Percentiles rank a stretch among this genome's conserved stretches.
Conservation (phyloP, 768 basidiomycete genomes). For the Postia placenta region DNA sequence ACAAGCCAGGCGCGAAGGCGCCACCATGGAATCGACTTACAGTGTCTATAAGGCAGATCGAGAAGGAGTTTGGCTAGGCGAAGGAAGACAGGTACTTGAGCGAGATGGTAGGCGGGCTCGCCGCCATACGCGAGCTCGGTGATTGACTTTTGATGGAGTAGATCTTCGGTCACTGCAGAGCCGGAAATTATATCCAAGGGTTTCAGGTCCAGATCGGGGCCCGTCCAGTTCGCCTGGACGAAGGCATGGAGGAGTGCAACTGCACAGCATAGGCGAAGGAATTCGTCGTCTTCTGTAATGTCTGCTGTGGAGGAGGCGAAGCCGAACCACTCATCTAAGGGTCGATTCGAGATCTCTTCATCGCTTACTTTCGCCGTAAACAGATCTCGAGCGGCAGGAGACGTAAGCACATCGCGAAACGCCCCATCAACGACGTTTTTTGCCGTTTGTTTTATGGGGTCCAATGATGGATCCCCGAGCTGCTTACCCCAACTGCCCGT, state of each 20-base stretch:
- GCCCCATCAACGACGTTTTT: slow-evolving; percentile 54
- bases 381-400: slow-evolving; percentile 27
- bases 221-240: slow-evolving; percentile 94
- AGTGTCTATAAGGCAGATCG: slow-evolving; percentile 39
- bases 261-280: slow-evolving; percentile 56
- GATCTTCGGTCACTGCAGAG: slow-evolving; percentile 34
- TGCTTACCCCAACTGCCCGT: slow-evolving; percentile 36
- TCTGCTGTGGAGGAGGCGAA: slow-evolving; percentile 24
- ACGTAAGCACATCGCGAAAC: slow-evolving; percentile 44
- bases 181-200: slow-evolving; percentile 33
- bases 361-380: slow-evolving; percentile 26
- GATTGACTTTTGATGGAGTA: slow-evolving; percentile 60
- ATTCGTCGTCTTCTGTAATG: slow-evolving; percentile 41
- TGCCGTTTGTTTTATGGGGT: slow-evolving; percentile 33
- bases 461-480: slow-evolving; percentile 7
- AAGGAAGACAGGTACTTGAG: slow-evolving; percentile 61
- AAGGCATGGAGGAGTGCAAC: slow-evolving; percentile 86
- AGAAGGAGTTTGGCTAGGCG: slow-evolving; percentile 71
- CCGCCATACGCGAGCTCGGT: slow-evolving; percentile 77
- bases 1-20: slow-evolving; percentile 63
- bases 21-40: slow-evolving; percentile 71
- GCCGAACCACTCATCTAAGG: slow-evolving; percentile 31
- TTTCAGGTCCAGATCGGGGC: slow-evolving; percentile 70
- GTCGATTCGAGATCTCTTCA: slow-evolving; percentile 28
- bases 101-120: slow-evolving; percentile 95